phyloP scores from a whole-genome alignment of 495 filamentous ascomycete species.

The Cryomyces antarcticus region DNA sequence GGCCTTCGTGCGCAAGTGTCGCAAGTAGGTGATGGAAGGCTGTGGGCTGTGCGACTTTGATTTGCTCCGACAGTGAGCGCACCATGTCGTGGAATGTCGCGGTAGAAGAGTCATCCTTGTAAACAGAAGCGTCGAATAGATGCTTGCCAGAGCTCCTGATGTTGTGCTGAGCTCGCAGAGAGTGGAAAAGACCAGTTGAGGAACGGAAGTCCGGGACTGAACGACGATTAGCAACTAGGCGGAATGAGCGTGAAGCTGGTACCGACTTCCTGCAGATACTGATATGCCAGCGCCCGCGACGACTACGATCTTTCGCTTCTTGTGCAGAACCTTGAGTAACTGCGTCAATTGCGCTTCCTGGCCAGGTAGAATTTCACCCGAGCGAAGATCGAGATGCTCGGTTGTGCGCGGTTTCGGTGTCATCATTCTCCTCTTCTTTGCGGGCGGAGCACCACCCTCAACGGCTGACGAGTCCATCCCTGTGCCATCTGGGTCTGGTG shows the following conservation, averaged over 20 bases:
- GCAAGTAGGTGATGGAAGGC: slow-evolving; percentile 87
- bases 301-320: slow-evolving; percentile 87
- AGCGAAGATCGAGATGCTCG: slow-evolving; percentile 49
- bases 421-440: slow-evolving; percentile 47
- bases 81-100: slow-evolving; percentile 91
- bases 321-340: slow-evolving; percentile 55
- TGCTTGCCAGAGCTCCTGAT: slow-evolving; percentile 87
- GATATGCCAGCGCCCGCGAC: slow-evolving; percentile 95
- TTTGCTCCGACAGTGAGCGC: slow-evolving; percentile 58
- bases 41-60: slow-evolving; percentile 57
- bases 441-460: slow-evolving; percentile 37
- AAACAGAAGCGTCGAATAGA: slow-evolving; percentile 92
- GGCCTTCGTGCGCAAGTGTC: slow-evolving; percentile 68
- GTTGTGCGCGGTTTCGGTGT: slow-evolving; percentile 40
- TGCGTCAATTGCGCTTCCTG: slow-evolving; percentile 41
- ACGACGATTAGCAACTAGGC: slow-evolving; percentile 3
- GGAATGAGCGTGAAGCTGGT: neutral
- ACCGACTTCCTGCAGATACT: slow-evolving; percentile 84
- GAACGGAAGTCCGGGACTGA: slow-evolving; percentile 94
- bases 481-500: slow-evolving; percentile 18
- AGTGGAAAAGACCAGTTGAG: slow-evolving; percentile 66
- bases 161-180: slow-evolving; percentile 64
- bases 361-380: slow-evolving; percentile 21
- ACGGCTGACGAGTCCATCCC: slow-evolving; percentile 12
- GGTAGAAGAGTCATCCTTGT: slow-evolving; percentile 72